Evolutionary conservation across 192 early-diverging fungal genomes (phyloP), one percentile per base, ranked within the genome.

Genomic region (Blastocladiella britannica): DNA sequence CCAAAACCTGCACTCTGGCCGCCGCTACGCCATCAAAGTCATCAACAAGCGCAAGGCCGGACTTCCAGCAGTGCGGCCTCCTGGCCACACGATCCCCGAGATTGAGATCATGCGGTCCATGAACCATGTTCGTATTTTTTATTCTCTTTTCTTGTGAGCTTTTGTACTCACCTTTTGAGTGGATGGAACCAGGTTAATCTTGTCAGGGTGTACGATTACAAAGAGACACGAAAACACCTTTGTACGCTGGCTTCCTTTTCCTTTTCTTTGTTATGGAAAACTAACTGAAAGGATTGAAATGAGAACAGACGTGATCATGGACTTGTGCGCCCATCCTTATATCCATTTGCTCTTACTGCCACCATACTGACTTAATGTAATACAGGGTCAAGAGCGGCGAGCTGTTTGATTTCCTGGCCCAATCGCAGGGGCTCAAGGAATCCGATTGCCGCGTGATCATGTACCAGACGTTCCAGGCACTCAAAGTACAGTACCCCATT

Each of bases 391-490:
- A 75, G 9, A 88, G 89, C 29, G 89, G 89, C 29, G 89, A 93
- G 63, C 68, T 93, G 55, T 93, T 91, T 61, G 90, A 93, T 61
- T 80, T 81, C 37, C 80, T 93, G 31, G 67, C 75, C 31, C 70
- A 65, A 7, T 63, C 72, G 8, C 85, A 83, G 12, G 72, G 75
- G 27, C 71, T 88, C 62, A 69, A 77, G 3, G 89, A 93, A 64
- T 67, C 70, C 23, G 89, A 93, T 60, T 79, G 86, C 28, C 81
- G 79, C 27, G 81, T 79, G 62, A 75, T 83, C 25, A 68, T 81
- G 22, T 82, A 84, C 61, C 83, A 86, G 62, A 72, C 84, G 15
- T 69, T 89, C 26, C 57, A 73, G 25, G 87, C 89, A 0, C 65
- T 89, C 28, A 72, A 81, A 53, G 70, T 67, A 62, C 2, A 7